These are phyloP conservation scores for Furcasterigmium furcatum DNA, from an alignment of 2,329 filamentous ascomycete genomes.

Conservation along the genomic window DNA sequence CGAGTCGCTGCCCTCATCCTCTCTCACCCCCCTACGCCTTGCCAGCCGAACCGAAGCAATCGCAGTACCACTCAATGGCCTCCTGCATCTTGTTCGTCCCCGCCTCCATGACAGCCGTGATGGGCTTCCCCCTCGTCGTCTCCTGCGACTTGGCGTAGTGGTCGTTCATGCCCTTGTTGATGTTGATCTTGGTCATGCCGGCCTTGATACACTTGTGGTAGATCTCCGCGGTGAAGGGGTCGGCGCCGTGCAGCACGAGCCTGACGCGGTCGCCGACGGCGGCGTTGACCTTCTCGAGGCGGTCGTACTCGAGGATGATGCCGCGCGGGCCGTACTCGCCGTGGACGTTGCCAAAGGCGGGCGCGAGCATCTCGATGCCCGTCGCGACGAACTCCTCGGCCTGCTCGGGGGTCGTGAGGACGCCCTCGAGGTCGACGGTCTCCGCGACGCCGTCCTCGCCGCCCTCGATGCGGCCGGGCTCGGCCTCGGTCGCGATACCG, in stretches of 20 bases:
- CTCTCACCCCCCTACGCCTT: constrained; percentile 25
- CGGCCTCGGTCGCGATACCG: constrained; percentile 66
- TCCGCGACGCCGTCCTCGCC: constrained; percentile 68
- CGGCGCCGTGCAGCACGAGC: constrained; percentile 44
- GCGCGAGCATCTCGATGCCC: constrained; percentile 71
- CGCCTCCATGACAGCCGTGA: constrained; percentile 44
- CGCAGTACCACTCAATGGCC: constrained; percentile 44
- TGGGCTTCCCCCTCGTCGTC: constrained; percentile 40
- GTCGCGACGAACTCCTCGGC: constrained; percentile 68
- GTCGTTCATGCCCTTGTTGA: constrained; percentile 49
- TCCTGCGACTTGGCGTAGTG: constrained; percentile 40
- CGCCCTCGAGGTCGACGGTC: constrained; percentile 39
- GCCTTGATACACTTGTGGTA: constrained; percentile 39
- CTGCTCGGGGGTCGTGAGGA: constrained; percentile 65
- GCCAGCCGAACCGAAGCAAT: constrained; percentile 40
- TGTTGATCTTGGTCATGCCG: constrained; percentile 46
- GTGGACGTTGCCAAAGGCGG: constrained; percentile 75
- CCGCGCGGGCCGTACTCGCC: constrained; percentile 68
- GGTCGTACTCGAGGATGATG: constrained; percentile 55
- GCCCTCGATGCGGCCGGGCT: constrained; percentile 63
- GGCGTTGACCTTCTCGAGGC: constrained; percentile 37
- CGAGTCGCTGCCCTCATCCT: neutral
- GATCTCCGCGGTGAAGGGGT: constrained; percentile 42
- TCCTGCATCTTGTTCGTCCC: constrained; percentile 43
- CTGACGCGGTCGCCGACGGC: constrained; percentile 41